Base-by-base conservation (phyloP, 2,329 filamentous ascomycete species). In the Fusarium annulatum region DNA sequence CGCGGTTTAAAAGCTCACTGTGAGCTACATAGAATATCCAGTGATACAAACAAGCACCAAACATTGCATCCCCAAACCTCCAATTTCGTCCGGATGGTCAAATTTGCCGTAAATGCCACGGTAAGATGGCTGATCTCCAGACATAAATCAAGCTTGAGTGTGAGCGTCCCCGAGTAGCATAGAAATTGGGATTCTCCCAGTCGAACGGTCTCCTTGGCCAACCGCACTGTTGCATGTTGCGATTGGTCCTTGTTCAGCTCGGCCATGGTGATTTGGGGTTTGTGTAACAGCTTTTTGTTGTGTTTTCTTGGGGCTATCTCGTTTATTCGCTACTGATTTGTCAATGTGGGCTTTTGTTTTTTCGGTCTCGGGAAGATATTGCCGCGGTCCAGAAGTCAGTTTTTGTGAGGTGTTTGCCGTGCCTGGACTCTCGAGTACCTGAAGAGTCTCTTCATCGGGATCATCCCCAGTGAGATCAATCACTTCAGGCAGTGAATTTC, bases 281-380 rank as follows among this genome's bases (percentile, higher is more conserved):
- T 7, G n/a, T 38, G 33, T 21, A 26, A 7, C 23, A 41, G 8
- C 14, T 10, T 4, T 7, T 2, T 5, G 19, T 16, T 8, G 19
- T 16, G 11, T 14, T 38, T 9, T 3, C 12, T 21, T 14, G 6
- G 23, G 18, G 0, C 2, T 12, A 1, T 12, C 9, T n/a, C n/a
- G 10, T 7, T 34, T 14, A 5, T 10, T 19, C 16, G 16, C 1
- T 21, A 6, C 8, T 26, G 8, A 1, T 2, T 19, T 23, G 30
- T 11, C 3, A 34, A 26, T 26, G 11, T 10, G 9, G 9, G 8
- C 12, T 36, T 33, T 12, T 6, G 8, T 14, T 15, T 28, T 8
- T 9, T 28, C 19, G 2, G 5, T 7, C 3, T 4, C 23, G 18
- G 23, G 10, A n/a, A 41, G 19, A 28, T 0, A 2, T 55, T n/a